These are phyloP conservation scores for Sechiopsis laciniata DNA, from an alignment of 306 rosid genomes.

Conservation along the genomic window DNA sequence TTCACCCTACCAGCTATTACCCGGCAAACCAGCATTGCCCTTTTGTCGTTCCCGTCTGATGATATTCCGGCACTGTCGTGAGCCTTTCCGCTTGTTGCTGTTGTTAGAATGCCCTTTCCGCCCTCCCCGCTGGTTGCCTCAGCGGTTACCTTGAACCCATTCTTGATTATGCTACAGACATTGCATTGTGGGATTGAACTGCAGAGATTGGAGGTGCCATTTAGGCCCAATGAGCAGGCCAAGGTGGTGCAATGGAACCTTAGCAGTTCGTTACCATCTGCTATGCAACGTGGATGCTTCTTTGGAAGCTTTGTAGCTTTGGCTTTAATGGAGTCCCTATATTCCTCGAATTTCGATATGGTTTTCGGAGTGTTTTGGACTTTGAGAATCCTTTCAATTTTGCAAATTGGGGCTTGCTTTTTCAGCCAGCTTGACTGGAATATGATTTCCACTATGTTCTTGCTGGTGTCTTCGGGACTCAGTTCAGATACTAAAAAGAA, in stretches of 20 bases:
- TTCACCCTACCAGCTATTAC: constrained; percentile 97
- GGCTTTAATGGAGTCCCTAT: constrained; percentile 76
- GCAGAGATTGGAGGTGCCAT: constrained; percentile 82
- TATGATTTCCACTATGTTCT: constrained; percentile 94
- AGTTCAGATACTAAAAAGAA: constrained; percentile 68
- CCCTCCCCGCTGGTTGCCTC: constrained; percentile 22
- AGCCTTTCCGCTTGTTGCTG: constrained; percentile 88
- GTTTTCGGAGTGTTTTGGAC: constrained; percentile 81
- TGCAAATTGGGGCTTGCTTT: constrained; percentile 77
- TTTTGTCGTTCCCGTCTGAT: constrained; percentile 30
- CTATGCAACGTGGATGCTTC: constrained; percentile 85
- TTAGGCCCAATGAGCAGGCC: constrained; percentile 68
- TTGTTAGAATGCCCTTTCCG: constrained; percentile 60
- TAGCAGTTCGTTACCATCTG: constrained; percentile 91
- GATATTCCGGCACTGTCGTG: constrained; percentile 52
- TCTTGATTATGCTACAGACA: constrained; percentile 65
- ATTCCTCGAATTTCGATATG: constrained; percentile 70
- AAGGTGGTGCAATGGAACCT: constrained; percentile 83
- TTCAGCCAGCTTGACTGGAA: constrained; percentile 97
- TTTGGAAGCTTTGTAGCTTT: constrained; percentile 64
- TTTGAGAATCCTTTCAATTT: constrained; percentile 81
- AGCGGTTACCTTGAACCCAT: constrained; percentile 49
- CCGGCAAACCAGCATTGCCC: constrained; percentile 96
- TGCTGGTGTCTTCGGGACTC: constrained; percentile 93
- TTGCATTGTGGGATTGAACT: constrained; percentile 61